Conservation (phyloP, 306 rosid species). For the Citrullus amarus region DNA sequence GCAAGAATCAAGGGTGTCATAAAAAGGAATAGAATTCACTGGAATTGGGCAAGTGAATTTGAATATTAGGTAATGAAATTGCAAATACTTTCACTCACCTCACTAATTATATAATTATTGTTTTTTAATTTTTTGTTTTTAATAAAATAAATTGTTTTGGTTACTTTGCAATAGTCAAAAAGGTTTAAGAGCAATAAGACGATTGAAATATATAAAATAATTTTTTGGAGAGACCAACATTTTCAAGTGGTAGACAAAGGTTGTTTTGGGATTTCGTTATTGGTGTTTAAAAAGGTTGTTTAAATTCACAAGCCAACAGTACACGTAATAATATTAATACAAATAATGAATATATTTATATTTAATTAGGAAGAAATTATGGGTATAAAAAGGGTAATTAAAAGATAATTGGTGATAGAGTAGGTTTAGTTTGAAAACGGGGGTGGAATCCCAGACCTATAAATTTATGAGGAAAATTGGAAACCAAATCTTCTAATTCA, state of each 20-base stretch:
- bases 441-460: background rate
- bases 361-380: background rate
- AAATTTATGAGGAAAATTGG: background rate
- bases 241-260: constrained; percentile 6
- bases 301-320: background rate
- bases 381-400: background rate
- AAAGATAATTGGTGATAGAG: background rate
- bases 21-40: background rate
- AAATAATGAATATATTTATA: background rate
- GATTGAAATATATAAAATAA: too few relatives aligned
- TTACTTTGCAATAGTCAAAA: background rate
- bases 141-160: background rate
- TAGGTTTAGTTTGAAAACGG: background rate
- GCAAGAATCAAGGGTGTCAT: background rate
- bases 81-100: background rate
- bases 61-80: background rate
- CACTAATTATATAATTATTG: background rate
- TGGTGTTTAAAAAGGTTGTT: background rate
- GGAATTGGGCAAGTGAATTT: background rate
- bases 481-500: background rate
- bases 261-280: background rate
- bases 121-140: too few relatives aligned
- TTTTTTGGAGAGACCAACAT: background rate
- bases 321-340: background rate
- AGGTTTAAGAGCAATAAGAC: background rate